Base-by-base conservation (phyloP, 2,329 filamentous ascomycete genomes). In the Colletotrichum viniferum region DNA sequence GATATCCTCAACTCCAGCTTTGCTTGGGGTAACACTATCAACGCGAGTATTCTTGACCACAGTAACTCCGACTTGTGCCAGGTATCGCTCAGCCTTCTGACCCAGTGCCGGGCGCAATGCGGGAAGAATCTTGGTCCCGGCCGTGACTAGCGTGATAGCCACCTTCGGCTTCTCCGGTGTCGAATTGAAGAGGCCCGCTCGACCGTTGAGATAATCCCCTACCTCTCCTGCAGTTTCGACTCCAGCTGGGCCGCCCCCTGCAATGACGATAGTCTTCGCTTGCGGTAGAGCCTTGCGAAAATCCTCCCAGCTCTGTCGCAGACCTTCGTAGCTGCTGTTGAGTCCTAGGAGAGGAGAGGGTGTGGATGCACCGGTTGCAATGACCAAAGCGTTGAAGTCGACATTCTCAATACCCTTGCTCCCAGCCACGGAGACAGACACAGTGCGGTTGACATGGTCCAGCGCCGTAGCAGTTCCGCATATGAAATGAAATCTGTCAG, bases 191-290 rank as follows among this genome's bases (percentile, higher is more conserved):
- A 80, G 84, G 6, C 86, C 83, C 0, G 85, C 79, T 3, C 81
- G 82, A 2, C 88, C 87, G 73, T 91, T 91, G 18, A 90, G 82
- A 77, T 86, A 83, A 76, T 90, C 87, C 32, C 87, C 90, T 0
- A 90, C 81, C 74, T 90, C 87, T 18, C 88, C 88, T 0, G 88
- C 86, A 4, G 88, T 83, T 80, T 91, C 89, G 18, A 87, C 81
- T 16, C 89, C 89, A 0, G 88, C 90, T 10, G 84, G 69, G 4
- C 89, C 89, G 3, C 86, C 89, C 16, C 90, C 89, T 4, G 84
- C 88, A 48, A 90, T 83, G 8, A 89, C 79, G 48, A 90, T 87
- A 12, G 66, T 83, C 30, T 85, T 87, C 0, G 86, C 85, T 1
- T 67, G 72, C 0, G 84, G 78, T 0, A 90, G 79, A 1, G 81